Evolutionary conservation across 2,329 filamentous ascomycete genomes (phyloP).

Genomic region (Sclerotinia spermophila): DNA sequence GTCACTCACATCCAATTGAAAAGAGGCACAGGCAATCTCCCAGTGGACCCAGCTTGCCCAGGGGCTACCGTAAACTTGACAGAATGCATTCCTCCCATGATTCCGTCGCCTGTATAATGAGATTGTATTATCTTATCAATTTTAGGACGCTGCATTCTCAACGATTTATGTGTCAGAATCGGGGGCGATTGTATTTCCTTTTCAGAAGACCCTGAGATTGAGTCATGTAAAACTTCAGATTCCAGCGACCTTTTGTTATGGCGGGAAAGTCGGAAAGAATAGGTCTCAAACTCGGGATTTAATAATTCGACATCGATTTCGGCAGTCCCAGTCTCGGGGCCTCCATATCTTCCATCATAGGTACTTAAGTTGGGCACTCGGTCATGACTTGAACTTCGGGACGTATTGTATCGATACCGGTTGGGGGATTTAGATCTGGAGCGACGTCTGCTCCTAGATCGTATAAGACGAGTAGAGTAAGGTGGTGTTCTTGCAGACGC

Average conservation of each 20-base stretch:
- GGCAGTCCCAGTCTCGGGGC: not conserved
- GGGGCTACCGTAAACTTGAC: not conserved
- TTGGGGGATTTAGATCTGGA: not conserved
- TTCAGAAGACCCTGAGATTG: not conserved
- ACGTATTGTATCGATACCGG: not conserved
- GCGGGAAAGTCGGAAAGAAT: slow-evolving; percentile 10
- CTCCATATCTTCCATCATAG: not conserved
- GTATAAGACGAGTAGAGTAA: not conserved
- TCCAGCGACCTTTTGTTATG: not conserved
- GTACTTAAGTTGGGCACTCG: not conserved
- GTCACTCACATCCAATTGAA: slow-evolving; percentile 10
- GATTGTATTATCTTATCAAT: slow-evolving; percentile 1
- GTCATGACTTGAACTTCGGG: slow-evolving; percentile 2
- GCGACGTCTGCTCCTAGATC: not conserved
- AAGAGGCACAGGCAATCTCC: not conserved
- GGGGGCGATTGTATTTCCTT: not conserved
- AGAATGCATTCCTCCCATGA: slow-evolving; percentile 8
- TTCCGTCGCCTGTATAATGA: slow-evolving; percentile 4
- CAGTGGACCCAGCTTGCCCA: not conserved
- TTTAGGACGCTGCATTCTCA: not conserved
- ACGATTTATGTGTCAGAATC: not conserved
- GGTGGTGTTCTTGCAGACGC: not conserved
- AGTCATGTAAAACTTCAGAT: not conserved
- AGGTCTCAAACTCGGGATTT: not conserved
- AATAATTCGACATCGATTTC: not conserved